These are phyloP conservation scores for Phaffia rhodozyma DNA, from an alignment of 1,284 basidiomycete species.

Conservation along the genomic window DNA sequence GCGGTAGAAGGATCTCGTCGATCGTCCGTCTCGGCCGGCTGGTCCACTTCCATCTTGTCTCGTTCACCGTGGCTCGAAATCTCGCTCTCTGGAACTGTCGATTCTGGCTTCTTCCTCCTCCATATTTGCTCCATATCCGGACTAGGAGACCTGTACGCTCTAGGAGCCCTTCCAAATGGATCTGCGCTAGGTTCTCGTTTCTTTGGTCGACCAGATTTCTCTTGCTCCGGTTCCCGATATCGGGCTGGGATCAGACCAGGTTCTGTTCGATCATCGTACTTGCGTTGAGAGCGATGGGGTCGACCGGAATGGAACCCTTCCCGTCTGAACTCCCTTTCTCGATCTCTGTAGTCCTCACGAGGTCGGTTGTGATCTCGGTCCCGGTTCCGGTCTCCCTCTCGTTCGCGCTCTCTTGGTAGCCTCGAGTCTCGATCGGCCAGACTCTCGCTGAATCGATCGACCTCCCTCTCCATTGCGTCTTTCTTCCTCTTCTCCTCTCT, in stretches of 20 bases:
- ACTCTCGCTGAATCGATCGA: no score
- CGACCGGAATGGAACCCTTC: neutral
- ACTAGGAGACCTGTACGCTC: slow-evolving; percentile 1
- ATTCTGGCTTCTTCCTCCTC: neutral
- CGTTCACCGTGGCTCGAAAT: neutral
- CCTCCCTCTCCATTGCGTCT: no score
- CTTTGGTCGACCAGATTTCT: neutral
- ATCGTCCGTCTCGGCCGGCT: no score
- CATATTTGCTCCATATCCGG: slow-evolving; percentile 5
- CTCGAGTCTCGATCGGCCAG: no score
- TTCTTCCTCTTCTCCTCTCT: no score
- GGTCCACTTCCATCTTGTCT: neutral
- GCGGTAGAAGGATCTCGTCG: no score
- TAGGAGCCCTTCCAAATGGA: neutral
- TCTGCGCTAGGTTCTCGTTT: neutral
- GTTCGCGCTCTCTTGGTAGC: neutral
- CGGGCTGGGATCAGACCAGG: no score
- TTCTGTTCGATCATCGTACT: no score
- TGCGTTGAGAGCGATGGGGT: neutral
- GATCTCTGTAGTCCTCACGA: neutral
- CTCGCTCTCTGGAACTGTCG: neutral
- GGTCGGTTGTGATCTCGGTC: neutral
- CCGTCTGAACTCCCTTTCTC: neutral
- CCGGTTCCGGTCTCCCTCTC: neutral
- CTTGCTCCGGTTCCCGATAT: no score